A percentile compares a stretch with the other conserved stretches of the same genome.
Evolutionary conservation across 257 asterid species (phyloP).

Genomic region (Galeopsis tetrahit): DNA sequence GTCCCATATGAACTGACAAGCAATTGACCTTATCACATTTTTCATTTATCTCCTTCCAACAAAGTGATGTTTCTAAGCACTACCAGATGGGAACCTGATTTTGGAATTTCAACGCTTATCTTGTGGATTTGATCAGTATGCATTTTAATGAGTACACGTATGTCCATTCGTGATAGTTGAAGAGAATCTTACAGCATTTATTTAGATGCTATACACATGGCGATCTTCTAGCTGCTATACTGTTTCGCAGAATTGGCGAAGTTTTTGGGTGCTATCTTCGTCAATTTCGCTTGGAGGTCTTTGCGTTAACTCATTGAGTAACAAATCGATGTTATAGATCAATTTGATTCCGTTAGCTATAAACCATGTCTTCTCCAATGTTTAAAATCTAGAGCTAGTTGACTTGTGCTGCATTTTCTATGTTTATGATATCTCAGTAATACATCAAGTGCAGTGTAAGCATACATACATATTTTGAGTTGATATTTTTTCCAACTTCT

Average conservation of each 20-base stretch:
- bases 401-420: slow-evolving; percentile 5
- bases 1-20: slow-evolving; percentile 61
- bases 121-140: slow-evolving; percentile 19
- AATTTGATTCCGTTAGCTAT: slow-evolving; percentile 15
- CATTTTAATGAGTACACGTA: slow-evolving; percentile 17
- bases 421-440: slow-evolving; percentile 11
- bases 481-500: not conserved
- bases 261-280: slow-evolving; percentile 24
- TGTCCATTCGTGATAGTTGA: slow-evolving; percentile 9
- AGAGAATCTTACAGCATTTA: slow-evolving; percentile 16
- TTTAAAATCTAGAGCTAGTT: not conserved
- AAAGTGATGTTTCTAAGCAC: slow-evolving; percentile 16
- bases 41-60: slow-evolving; percentile 24
- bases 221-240: slow-evolving; percentile 19
- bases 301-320: slow-evolving; percentile 16
- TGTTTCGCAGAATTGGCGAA: slow-evolving; percentile 26
- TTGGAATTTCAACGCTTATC: slow-evolving; percentile 10
- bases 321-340: slow-evolving; percentile 18
- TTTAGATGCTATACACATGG: slow-evolving; percentile 23
- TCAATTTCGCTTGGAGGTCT: slow-evolving; percentile 15
- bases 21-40: slow-evolving; percentile 12
- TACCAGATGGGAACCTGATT: not conserved
- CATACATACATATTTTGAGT: slow-evolving; percentile 14
- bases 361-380: not conserved
- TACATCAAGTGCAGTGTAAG: not conserved